Evolutionary conservation across 768 basidiomycete species (phyloP).

Genomic region (Lentinula detonsa): DNA sequence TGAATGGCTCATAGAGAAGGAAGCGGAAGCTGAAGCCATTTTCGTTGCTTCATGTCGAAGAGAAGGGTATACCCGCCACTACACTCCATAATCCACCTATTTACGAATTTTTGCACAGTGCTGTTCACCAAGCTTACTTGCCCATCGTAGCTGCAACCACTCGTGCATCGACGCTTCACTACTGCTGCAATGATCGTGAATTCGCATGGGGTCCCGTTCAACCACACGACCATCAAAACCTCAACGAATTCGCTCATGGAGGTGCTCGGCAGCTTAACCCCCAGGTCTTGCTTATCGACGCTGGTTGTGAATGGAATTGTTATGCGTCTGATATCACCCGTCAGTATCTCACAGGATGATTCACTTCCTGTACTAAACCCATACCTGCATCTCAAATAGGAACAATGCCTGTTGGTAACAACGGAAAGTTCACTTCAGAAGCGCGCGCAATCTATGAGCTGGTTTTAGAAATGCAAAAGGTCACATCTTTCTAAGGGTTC

Average conservation of each 20-base stretch:
- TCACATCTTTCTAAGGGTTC: constrained; percentile 19
- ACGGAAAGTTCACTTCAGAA: constrained; percentile 81
- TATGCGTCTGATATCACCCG: constrained; percentile 59
- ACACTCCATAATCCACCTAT: neutral
- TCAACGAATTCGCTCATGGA: constrained; percentile 35
- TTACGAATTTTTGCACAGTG: constrained; percentile 31
- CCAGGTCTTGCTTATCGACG: constrained; percentile 86
- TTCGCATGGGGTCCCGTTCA: constrained; percentile 80
- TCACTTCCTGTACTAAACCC: neutral
- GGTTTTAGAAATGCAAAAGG: constrained; percentile 88
- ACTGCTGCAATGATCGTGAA: constrained; percentile 87
- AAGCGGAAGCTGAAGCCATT: constrained; percentile 90
- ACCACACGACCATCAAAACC: constrained; percentile 49
- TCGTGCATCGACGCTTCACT: constrained; percentile 87
- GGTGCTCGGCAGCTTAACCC: constrained; percentile 40
- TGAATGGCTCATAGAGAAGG: constrained; percentile 88
- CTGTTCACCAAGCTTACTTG: constrained; percentile 84
- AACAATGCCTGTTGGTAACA: constrained; percentile 91
- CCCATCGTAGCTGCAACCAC: constrained; percentile 89
- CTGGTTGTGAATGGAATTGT: constrained; percentile 81
- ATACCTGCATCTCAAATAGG: neutral
- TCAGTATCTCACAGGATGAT: neutral
- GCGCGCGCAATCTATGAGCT: constrained; percentile 80
- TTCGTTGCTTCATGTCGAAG: constrained; percentile 88
- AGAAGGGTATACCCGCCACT: constrained; percentile 58